phyloP scores from a whole-genome alignment of 306 rosid species.

The Dalbergia oliveri region DNA sequence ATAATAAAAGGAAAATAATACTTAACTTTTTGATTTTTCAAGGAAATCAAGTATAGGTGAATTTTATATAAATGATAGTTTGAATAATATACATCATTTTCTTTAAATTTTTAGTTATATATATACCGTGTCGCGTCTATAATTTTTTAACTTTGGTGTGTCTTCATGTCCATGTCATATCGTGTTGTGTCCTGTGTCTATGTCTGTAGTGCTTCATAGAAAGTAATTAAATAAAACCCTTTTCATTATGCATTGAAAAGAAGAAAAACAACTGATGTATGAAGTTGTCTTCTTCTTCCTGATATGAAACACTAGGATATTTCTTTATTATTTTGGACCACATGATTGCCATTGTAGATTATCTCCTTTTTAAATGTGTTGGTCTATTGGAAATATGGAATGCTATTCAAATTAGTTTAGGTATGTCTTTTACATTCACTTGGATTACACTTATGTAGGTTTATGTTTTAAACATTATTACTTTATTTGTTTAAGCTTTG shows the following conservation, averaged over 20 bases:
- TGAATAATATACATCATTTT: no score
- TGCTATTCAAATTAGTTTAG: slow-evolving; percentile 21
- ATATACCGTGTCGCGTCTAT: no score
- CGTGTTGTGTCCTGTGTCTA: no score
- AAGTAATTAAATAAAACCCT: neutral
- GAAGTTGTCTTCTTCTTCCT: neutral
- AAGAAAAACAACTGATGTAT: neutral
- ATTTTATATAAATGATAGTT: no score
- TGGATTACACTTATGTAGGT: neutral
- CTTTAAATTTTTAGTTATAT: no score
- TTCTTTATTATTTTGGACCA: slow-evolving; percentile 24
- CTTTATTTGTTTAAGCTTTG: neutral
- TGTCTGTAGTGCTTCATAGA: no score
- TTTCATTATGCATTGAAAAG: neutral
- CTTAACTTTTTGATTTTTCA: no score
- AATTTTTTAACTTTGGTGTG: no score
- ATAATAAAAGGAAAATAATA: no score
- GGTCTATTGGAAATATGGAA: slow-evolving; percentile 21
- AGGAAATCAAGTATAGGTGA: no score
- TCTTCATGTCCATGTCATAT: no score
- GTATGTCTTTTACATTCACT: slow-evolving; percentile 3
- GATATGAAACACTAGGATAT: neutral
- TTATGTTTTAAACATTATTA: slow-evolving; percentile 2
- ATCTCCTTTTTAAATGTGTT: slow-evolving; percentile 12
- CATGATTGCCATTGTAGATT: slow-evolving; percentile 3